Base-by-base conservation (phyloP, 179 eudicot genomes). In the Corrigiola litoralis region DNA sequence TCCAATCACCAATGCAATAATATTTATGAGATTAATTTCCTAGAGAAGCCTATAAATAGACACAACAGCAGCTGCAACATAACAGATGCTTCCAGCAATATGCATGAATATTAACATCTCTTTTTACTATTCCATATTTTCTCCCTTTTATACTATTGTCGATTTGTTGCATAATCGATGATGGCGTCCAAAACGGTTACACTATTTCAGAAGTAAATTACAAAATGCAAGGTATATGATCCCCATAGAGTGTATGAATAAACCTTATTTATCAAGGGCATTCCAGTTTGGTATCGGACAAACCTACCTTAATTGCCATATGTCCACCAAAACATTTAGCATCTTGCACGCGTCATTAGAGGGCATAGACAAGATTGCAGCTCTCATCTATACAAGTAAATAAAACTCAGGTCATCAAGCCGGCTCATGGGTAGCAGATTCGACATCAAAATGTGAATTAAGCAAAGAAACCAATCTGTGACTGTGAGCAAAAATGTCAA, bases 291-390 rank as follows among this genome's bases (percentile, higher is more conserved):
- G 33, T 16, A 55, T 29, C 34, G 20, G 42, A 42, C 3, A 25
- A 73, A 74, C 81, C 20, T 38, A 88, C 99, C 96, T 84, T 50
- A 95, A 80, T 62, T 80, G 81, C 97, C 97, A 95, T 75, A 68
- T 65, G 52, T 84, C 66, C 46, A 88, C 70, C 80, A 95, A 82
- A 53, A 58, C 58, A 53, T 75, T 85, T 47, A 95, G 71, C 58
- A 75, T 71, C 77, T 78, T 79, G 71, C 51, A 77, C 41, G 90
- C 90, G 32, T 83, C 90, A 70, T 50, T 58, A 24, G 88, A 79
- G 45, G 65, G 62, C 81, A 91, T 79, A 24, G 97, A 80, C 37
- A 72, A 72, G 51, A 91, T 37, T 65, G 80, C 67, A 63, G 84
- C 86, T 69, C 77, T 85, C 87, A 95, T 81, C 99, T 95, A 51